phyloP scores from a whole-genome alignment of 2,329 filamentous ascomycete species.

The Grosmannia serpens region DNA sequence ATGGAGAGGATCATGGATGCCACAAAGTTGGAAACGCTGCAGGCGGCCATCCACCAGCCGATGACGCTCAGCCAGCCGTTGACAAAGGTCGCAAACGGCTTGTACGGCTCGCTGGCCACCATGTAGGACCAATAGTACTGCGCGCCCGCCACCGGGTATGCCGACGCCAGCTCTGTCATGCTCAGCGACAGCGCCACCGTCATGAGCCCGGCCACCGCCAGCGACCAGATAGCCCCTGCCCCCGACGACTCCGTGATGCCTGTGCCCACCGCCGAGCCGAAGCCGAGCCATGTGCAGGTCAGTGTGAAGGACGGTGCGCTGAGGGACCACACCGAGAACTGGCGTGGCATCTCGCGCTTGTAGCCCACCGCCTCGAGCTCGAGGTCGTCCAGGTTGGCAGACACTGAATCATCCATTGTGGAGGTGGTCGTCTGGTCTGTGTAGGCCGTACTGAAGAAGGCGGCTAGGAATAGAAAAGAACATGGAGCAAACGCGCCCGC shows the following conservation, averaged over 20 bases:
- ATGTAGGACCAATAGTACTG: constrained; percentile 30
- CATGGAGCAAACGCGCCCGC: too few relatives aligned
- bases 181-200: constrained; percentile 16
- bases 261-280: constrained; percentile 18
- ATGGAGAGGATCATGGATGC: constrained; percentile 9
- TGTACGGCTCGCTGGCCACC: constrained; percentile 10
- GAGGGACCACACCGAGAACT: constrained; percentile 18
- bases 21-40: constrained; percentile 7
- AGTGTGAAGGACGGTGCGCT: constrained; percentile 19
- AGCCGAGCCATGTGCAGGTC: constrained; percentile 20
- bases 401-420: too few relatives aligned
- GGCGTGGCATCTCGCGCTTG: constrained; percentile 19
- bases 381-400: constrained; percentile 14
- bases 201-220: constrained; percentile 16
- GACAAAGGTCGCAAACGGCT: constrained; percentile 16
- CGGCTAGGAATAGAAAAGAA: neutral
- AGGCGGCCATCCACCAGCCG: constrained; percentile 10
- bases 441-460: too few relatives aligned
- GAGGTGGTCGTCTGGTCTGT: too few relatives aligned
- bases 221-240: constrained; percentile 17
- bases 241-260: constrained; percentile 16
- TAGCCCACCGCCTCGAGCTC: constrained; percentile 21
- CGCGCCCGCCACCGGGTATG: constrained; percentile 25
- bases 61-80: constrained; percentile 9
- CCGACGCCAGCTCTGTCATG: constrained; percentile 12